Evolutionary conservation across 768 basidiomycete species (phyloP).

Genomic region (Cystofilobasidium ferigula): DNA sequence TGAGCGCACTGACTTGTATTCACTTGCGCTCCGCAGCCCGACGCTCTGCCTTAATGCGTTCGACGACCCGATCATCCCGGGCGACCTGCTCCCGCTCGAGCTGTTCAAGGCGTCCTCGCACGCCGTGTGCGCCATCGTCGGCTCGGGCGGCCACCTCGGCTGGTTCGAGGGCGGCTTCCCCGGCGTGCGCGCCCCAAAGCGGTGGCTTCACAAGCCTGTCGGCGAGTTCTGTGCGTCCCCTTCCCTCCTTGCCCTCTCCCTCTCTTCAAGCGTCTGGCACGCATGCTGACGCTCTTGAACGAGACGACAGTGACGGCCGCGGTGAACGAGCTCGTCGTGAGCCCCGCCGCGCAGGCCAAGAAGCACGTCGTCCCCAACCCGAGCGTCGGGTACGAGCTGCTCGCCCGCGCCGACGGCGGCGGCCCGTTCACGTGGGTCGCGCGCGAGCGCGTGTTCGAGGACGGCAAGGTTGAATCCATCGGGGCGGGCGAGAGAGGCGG

Average conservation of each 20-base stretch:
- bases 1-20: neutral
- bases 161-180: slow-evolving; percentile 22
- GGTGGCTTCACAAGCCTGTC: slow-evolving; percentile 23
- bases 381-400: slow-evolving; percentile 16
- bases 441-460: slow-evolving; percentile 5
- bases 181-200: neutral
- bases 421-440: slow-evolving; percentile 22
- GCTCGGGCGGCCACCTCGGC: slow-evolving; percentile 38
- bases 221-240: slow-evolving; percentile 13
- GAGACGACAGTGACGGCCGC: slow-evolving; percentile 8
- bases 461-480: neutral
- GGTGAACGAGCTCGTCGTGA: slow-evolving; percentile 9
- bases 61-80: slow-evolving; percentile 39
- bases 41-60: slow-evolving; percentile 37
- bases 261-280: no score
- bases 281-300: no score
- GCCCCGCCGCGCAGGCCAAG: neutral
- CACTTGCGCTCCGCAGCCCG: slow-evolving; percentile 29
- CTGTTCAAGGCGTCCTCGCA: slow-evolving; percentile 33
- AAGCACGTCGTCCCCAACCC: neutral
- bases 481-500: neutral
- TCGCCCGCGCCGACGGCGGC: slow-evolving; percentile 7
- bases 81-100: slow-evolving; percentile 33
- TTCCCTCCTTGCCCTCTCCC: neutral
- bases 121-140: slow-evolving; percentile 34